Evolutionary conservation across 208 protist genomes (phyloP).

Genomic region (Crithidia expoeki): DNA sequence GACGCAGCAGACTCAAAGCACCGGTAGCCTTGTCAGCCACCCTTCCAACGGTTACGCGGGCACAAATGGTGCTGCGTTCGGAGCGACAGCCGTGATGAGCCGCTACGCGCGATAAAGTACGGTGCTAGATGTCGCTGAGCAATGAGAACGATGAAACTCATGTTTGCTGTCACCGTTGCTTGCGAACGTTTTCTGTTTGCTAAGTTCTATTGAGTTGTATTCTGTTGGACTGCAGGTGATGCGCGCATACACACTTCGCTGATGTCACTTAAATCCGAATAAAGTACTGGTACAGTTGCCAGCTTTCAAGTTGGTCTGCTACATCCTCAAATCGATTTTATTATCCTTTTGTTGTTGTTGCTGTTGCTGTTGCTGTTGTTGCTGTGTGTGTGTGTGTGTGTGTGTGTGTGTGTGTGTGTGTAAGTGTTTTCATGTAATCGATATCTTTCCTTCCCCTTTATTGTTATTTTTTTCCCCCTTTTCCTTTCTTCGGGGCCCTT

Average conservation of each 20-base stretch:
- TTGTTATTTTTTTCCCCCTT: background rate
- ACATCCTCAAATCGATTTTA: too few relatives aligned
- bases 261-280: too few relatives aligned
- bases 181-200: too few relatives aligned
- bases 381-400: background rate
- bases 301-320: too few relatives aligned
- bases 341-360: slow-evolving; percentile 4
- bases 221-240: too few relatives aligned
- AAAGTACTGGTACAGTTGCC: too few relatives aligned
- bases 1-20: slow-evolving; percentile 7
- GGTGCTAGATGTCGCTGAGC: too few relatives aligned
- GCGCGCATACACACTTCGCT: too few relatives aligned
- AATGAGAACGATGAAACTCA: too few relatives aligned
- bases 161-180: too few relatives aligned
- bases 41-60: background rate
- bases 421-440: background rate
- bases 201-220: too few relatives aligned
- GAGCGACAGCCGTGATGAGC: background rate
- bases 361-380: background rate
- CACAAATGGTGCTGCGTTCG: slow-evolving; percentile 2
- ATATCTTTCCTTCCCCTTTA: background rate
- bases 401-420: background rate
- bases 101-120: background rate
- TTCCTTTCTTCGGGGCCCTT: background rate
- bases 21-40: background rate